Evolutionary conservation across 2,329 filamentous ascomycete genomes (phyloP).

Genomic region (Pestalotiopsis sp.): DNA sequence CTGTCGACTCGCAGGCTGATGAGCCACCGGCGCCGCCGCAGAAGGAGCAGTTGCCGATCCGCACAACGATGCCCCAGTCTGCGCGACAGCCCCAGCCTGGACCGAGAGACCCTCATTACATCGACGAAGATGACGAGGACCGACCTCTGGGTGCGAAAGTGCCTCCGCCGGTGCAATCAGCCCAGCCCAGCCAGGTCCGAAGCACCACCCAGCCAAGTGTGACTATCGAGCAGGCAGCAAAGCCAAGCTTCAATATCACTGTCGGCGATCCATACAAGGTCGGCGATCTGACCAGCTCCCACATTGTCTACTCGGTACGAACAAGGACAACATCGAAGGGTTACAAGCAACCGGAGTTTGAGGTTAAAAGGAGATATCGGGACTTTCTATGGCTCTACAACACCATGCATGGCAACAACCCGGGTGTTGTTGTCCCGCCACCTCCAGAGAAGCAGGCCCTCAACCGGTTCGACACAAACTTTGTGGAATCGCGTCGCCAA

Average conservation of each 20-base stretch:
- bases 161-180: conserved; percentile 66
- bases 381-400: conserved; percentile 99
- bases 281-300: conserved; percentile 92
- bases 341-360: conserved; percentile 89
- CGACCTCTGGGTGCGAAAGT: conserved; percentile 57
- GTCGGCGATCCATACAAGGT: conserved; percentile 98
- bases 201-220: conserved; percentile 73
- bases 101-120: conserved; percentile 62
- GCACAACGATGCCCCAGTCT: conserved; percentile 57
- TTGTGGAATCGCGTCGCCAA: conserved; percentile 88
- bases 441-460: conserved; percentile 98
- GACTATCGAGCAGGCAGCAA: conserved; percentile 89
- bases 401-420: conserved; percentile 90
- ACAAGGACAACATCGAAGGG: conserved; percentile 97
- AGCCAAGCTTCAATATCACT: conserved; percentile 85
- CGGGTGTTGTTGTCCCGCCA: conserved; percentile 91
- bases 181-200: conserved; percentile 53
- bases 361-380: conserved; percentile 89
- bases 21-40: conserved; percentile 70
- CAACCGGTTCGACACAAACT: conserved; percentile 93
- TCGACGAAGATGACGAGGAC: conserved; percentile 68
- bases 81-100: conserved; percentile 43
- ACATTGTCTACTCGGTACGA: conserved; percentile 95
- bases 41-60: conserved; percentile 67
- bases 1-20: conserved; percentile 34